A percentile compares a stretch with the other conserved stretches of the same genome.
Evolutionary conservation across 441 rosid genomes (phyloP).

Genomic region (Bruguiera hainesii): DNA sequence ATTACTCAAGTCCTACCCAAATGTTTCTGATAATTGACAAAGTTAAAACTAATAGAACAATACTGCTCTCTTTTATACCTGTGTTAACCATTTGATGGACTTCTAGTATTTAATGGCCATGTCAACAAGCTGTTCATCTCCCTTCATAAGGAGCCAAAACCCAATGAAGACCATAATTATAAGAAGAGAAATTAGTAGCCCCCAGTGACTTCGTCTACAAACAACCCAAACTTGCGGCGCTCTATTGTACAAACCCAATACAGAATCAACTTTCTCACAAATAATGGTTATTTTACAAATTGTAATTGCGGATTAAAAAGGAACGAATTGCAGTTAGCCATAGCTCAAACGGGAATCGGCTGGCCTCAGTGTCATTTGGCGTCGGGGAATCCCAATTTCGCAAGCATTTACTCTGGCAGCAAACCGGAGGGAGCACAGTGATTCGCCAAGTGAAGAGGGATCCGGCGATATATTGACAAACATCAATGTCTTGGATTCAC

Average conservation of each 20-base stretch:
- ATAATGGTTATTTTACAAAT: slow-evolving; percentile 3
- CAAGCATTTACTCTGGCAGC: slow-evolving; percentile 98
- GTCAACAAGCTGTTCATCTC: slow-evolving; percentile 6
- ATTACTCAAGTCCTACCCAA: not conserved
- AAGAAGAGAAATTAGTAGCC: slow-evolving; percentile 26
- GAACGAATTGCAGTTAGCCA: slow-evolving; percentile 25
- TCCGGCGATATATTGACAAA: slow-evolving; percentile 93
- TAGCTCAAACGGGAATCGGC: slow-evolving; percentile 63
- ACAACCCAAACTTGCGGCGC: slow-evolving; percentile 11
- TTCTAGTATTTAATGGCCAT: slow-evolving; percentile 9
- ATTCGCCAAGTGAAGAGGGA: slow-evolving; percentile 80
- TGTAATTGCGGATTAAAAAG: not conserved
- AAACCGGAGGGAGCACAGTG: slow-evolving; percentile 87
- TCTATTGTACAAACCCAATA: not conserved
- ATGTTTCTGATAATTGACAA: too few species aligned
- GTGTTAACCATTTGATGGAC: slow-evolving; percentile 34
- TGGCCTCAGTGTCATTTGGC: slow-evolving; percentile 51
- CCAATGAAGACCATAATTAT: slow-evolving; percentile 10
- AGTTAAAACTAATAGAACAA: slow-evolving; percentile 11
- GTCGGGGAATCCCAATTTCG: slow-evolving; percentile 87
- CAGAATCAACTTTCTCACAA: slow-evolving; percentile 3
- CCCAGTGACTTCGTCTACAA: slow-evolving; percentile 7
- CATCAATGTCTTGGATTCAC: slow-evolving; percentile 96
- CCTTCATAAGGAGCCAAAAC: not conserved
- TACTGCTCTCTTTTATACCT: slow-evolving; percentile 1